Evolutionary conservation across 768 basidiomycete genomes (phyloP), one percentile per base, ranked within the genome.

Genomic region (Tylopilus subfusipes): DNA sequence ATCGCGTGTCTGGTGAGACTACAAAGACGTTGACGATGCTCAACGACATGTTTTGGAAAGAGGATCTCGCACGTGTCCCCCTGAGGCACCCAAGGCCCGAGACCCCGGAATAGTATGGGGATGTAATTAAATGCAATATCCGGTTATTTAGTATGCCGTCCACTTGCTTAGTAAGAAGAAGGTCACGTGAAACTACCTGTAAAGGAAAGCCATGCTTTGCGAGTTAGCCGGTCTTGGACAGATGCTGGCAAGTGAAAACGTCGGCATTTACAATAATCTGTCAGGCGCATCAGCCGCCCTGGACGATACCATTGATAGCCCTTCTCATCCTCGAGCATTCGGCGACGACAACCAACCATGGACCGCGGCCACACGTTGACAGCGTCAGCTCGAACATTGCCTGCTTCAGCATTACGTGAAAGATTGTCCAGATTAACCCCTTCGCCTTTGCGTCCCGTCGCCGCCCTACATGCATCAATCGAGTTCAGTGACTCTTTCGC

Each of bases 1-100:
- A 93, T 59, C 83, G 87, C 2, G 94, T 96, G 66, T 97, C 93
- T 7, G 85, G 86, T 10, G 95, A 98, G 13, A 82, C 68, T 8
- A 98, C 85, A 60, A 84, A 93, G 42, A 97, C 73, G 50, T 81
- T 88, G 43, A 92, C 75, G 52, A 73, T 71, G 51, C 65, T 69
- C 27, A 76, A 75, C 30, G 77, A 75, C 78, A 78, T 78, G 21
- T 5, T 40, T 21, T 16, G 33, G 12, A 13, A 10, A 34, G 21
- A 22, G 11, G 10, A 3, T 13, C 11, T 21, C 12, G 21, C 39
- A 6, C 3, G 39, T 21, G 21, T 11, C 19, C 21, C 39, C 39
- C 39, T 9, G 19, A 21, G 9, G 19, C 21, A 21, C 19, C 6
- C 9, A 21, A 40, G 7, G 39, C 1, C 39, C n/a, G 39, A 40